These are phyloP conservation scores for Arthroderma sp. DNA, from an alignment of 2,329 filamentous ascomycete species.

Conservation along the genomic window DNA sequence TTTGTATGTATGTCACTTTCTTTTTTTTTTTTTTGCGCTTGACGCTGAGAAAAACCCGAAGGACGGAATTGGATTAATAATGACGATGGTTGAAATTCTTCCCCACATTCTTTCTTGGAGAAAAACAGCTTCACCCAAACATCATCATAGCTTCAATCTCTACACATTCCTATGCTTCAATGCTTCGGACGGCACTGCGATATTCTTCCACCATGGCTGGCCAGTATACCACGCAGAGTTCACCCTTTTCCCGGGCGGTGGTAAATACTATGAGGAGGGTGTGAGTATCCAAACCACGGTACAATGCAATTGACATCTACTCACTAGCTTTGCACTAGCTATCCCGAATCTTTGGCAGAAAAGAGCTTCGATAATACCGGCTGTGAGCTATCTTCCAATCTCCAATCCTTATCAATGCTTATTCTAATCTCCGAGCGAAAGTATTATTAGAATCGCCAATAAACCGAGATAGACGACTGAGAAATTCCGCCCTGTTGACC, in stretches of 20 bases:
- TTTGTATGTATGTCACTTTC: not conserved
- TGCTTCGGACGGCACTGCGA: conserved; percentile 8
- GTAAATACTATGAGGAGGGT: conserved; percentile 67
- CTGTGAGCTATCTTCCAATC: conserved; percentile 26
- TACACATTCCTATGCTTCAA: not conserved
- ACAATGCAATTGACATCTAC: not conserved
- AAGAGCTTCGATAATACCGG: conserved; percentile 95
- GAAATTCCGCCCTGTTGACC: conserved; percentile 62
- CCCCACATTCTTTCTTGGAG: too few relatives aligned
- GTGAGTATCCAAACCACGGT: conserved; percentile 31
- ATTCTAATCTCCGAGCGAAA: conserved; percentile 17
- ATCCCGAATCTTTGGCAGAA: conserved; percentile 79
- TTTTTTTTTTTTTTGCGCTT: not conserved
- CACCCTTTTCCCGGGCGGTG: conserved; percentile 54
- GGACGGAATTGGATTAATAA: too few relatives aligned
- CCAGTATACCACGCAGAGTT: conserved; percentile 21
- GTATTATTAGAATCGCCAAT: conserved; percentile 58
- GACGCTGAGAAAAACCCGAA: too few relatives aligned
- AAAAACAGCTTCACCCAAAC: too few relatives aligned
- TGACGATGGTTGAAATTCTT: too few relatives aligned
- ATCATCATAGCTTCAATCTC: too few relatives aligned
- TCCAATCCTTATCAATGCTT: too few relatives aligned
- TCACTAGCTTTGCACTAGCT: conserved; percentile 39
- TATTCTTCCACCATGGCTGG: conserved; percentile 8
- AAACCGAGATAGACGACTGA: conserved; percentile 41